Conservation (phyloP, 176 grass and related monocot genomes). For the Avena eriantha region DNA sequence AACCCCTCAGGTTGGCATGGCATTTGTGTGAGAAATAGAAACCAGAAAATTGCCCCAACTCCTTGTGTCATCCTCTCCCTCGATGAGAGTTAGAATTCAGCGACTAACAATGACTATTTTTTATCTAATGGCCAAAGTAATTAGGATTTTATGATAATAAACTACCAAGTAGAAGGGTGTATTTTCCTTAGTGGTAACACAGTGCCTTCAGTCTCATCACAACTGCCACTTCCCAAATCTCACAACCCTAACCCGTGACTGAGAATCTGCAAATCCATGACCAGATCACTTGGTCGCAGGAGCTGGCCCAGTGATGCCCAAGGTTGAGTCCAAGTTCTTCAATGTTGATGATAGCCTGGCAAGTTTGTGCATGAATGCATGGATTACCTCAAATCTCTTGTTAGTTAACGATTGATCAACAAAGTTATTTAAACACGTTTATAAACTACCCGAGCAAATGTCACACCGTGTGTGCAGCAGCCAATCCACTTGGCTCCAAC, state of each 20-base stretch:
- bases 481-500: neutral
- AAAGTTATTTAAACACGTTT: neutral
- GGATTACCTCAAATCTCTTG: neutral
- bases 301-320: neutral
- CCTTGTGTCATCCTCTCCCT: too few relatives aligned
- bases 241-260: neutral
- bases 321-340: neutral
- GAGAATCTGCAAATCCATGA: neutral
- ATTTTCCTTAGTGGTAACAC: neutral
- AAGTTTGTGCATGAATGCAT: neutral
- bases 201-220: slow-evolving; percentile 5
- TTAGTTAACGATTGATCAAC: neutral
- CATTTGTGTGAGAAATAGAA: too few relatives aligned
- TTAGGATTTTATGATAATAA: slow-evolving; percentile 6
- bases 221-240: neutral
- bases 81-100: too few relatives aligned
- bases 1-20: too few relatives aligned
- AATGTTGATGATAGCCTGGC: neutral
- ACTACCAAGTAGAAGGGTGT: neutral
- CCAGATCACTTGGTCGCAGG: neutral
- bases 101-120: too few relatives aligned
- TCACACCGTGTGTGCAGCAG: neutral
- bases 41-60: too few relatives aligned
- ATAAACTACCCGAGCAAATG: neutral
- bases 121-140: slow-evolving; percentile 8